Base-by-base conservation (phyloP, 352 stramenopile genomes). In the Globisporangium iwayamae region DNA sequence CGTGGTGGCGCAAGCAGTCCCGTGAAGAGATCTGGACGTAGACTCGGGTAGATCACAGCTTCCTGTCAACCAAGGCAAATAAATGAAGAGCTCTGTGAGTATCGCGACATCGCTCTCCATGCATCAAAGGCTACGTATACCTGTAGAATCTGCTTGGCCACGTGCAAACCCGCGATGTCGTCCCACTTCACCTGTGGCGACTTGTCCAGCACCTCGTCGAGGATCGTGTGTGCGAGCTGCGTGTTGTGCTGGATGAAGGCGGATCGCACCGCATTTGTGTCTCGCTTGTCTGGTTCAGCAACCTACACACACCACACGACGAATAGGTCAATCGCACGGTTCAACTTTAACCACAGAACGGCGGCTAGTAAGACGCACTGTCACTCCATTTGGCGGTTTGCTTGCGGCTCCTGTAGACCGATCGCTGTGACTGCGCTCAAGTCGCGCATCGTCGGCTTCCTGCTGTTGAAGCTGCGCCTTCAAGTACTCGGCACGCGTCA, bases 141-240 rank as follows among this genome's bases (percentile, higher is more conserved):
- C 81, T 95, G 85, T 43, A 96, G 72, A 48, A 95, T 93, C 62
- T 94, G 84, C 72, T 97, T 97, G 20, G 89, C 89, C 30, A 94
- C 69, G 9, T 83, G 70, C 28, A 97, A 63, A 1, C 89, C 89
- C 0, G 84, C 84, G 69, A 97, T 91, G 56, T 97, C 88, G 11
- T 74, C 71, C 89, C 89, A 97, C 39, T 74, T 71, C 3, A 96
- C 84, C 22, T 84, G 80, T 1, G 87, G 88, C 1, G 85, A 94
- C 30, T 81, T 76, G 34, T 96, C 83, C 32, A 94, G 62, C 48
- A 96, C 85, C 57, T 96, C 87, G 50, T 95, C 84, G 20, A 96
- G 55, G 50, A 96, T 90, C 13, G 79, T 87, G 62, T 95, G 79
- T 4, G 81, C 83, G 51, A 89, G 70, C 48, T 89, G 69, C 10